Evolutionary conservation across 2,329 filamentous ascomycete genomes (phyloP), one percentile per base, ranked within the genome.

Genomic region (Talaromyces marneffei): DNA sequence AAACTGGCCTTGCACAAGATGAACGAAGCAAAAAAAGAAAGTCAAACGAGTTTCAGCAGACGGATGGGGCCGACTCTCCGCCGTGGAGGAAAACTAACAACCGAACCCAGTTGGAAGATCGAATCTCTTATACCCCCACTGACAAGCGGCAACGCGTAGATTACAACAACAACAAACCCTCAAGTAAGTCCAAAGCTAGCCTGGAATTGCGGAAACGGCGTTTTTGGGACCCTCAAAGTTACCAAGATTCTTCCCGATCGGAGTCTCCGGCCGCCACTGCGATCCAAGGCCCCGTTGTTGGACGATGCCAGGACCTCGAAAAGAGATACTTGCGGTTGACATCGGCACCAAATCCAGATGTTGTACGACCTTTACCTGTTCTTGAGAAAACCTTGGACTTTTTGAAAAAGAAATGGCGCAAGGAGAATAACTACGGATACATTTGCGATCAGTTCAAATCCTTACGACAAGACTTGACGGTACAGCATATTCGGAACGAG

Each of bases 391-490:
- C 93, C 5, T 78, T 99, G 75, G 91, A 95, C 67, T 79, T 95
- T 54, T 80, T 99, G 65, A 95, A 96, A 80, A 90, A 88, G 79
- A 97, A 96, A 78, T 99, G 94, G 94, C 89, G 87, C 72, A 86
- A 87, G 68, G 92, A 97, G 70, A 88, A 87, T 78, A 96, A 97
- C 78, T 99, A 99, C 77, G 87, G 86, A 68, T 99, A 97, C 78
- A 96, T 97, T 66, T 97, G 94, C 84, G 92, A 99, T 74, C 94
- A 99, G 82, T 96, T 99, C 83, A 99, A 99, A 77, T 97, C 94
- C 16, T 84, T 99, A 75, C 91, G 94, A 64, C 94, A 99, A 82
- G 94, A 99, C 80, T 83, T 99, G 74, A 99, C 94, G 40, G 94
- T 99, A 60, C 94, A 99, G 78, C 93, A 91, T 72, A 92, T 99